Evolutionary conservation across 208 protist genomes (phyloP), one percentile per base, ranked within the genome.

Genomic region (Trypanosoma theileri): DNA sequence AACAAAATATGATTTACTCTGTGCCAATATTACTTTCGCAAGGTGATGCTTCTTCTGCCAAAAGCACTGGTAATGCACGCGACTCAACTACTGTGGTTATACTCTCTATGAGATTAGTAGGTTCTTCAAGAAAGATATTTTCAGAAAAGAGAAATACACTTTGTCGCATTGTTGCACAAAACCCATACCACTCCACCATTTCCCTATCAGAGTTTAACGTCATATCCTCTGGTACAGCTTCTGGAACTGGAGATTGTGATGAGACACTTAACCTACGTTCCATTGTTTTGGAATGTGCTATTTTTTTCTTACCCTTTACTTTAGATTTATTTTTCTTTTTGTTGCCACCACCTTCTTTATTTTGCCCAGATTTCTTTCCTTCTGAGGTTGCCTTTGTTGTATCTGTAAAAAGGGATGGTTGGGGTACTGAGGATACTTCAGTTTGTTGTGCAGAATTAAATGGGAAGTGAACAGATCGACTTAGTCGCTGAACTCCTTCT

Each of bases 121-220:
- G 4, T 42, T 48, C 66, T 2, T 59, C 66, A 12, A 64, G 46
- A 59, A 89, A 89, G n/a, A 89, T 54, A 22, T 54, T 44, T 61
- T 75, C 79, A n/a, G 66, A 44, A 16, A 89, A 62, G 13, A 35
- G 28, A n/a, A 79, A 59, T 41, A 82, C 24, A 7, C 59, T 69
- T 44, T 79, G 71, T 3, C 87, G 81, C 53, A 93, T 54, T 1
- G 61, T 66, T 28, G 59, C 26, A 41, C 81, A 87, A 44, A 93
- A 88, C 41, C 79, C 79, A 62, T 84, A 93, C 85, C 87, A 93
- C 72, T 93, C 87, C 19, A 85, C 75, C 48, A 83, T 48, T 31
- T 84, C 83, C 59, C 85, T 80, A 53, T 81, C 78, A 16, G 82
- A 57, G 8, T 59, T 12, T 4, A 74, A 41, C 28, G 82, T 21